Evolutionary conservation across 2,329 filamentous ascomycete species (phyloP).

Genomic region (Fusarium sp.): DNA sequence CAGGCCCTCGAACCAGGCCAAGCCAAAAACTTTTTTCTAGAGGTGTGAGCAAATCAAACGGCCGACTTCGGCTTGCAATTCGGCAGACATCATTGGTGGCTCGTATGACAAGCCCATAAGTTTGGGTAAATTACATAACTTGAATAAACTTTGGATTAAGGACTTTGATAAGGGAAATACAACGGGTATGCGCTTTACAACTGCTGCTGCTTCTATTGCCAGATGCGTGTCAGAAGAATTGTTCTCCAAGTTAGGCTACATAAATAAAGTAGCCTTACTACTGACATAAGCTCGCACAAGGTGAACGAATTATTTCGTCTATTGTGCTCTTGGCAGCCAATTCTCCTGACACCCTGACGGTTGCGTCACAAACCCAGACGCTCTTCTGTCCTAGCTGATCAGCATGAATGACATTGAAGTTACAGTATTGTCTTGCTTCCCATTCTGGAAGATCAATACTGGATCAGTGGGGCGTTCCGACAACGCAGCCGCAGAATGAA

Average conservation of each 20-base stretch:
- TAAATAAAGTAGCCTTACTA: background rate
- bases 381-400: background rate
- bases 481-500: slow-evolving; percentile 33
- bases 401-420: background rate
- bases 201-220: background rate
- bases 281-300: background rate
- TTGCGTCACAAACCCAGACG: slow-evolving; percentile 19
- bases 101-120: slow-evolving; percentile 11
- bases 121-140: slow-evolving; percentile 35
- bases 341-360: background rate
- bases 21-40: slow-evolving; percentile 1
- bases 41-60: slow-evolving; percentile 24
- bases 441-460: slow-evolving; percentile 5
- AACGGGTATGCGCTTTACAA: slow-evolving; percentile 14
- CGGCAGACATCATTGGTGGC: slow-evolving; percentile 39
- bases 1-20: background rate
- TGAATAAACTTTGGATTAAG: slow-evolving; percentile 23
- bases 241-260: background rate
- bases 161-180: slow-evolving; percentile 40
- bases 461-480: slow-evolving; percentile 31
- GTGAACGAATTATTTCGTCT: background rate
- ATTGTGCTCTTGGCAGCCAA: background rate
- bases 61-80: slow-evolving; percentile 46
- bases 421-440: background rate
- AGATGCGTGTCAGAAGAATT: background rate